phyloP scores from a whole-genome alignment of 345 rosid genomes.

The Gynandropsis gynandra region DNA sequence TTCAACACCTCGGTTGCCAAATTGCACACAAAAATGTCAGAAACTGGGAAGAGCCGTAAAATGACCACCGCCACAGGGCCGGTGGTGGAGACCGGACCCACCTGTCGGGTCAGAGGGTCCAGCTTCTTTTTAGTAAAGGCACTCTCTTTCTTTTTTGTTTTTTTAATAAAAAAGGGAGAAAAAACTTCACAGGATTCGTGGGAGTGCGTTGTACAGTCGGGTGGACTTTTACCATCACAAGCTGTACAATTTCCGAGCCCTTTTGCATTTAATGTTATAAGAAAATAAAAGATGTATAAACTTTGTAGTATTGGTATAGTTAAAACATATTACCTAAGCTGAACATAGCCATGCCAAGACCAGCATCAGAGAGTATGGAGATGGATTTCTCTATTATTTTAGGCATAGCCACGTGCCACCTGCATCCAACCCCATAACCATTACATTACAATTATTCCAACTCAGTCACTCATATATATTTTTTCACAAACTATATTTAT shows the following conservation, averaged over 20 bases:
- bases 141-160: no score
- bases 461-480: not conserved
- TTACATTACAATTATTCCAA: constrained; percentile 13
- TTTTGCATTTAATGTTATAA: constrained; percentile 18
- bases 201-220: constrained; percentile 21
- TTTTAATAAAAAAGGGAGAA: no score
- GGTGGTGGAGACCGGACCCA: constrained; percentile 31
- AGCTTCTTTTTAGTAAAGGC: constrained; percentile 10
- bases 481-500: not conserved
- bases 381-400: constrained; percentile 66
- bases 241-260: constrained; percentile 25
- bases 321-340: constrained; percentile 98
- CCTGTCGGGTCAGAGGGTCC: constrained; percentile 29
- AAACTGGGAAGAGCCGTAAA: no score
- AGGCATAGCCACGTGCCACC: constrained; percentile 96
- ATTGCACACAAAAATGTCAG: constrained; percentile 18
- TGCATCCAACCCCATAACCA: constrained; percentile 29
- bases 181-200: no score
- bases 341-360: constrained; percentile 99
- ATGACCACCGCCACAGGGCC: constrained; percentile 10
- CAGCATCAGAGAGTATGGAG: constrained; percentile 94
- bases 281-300: constrained; percentile 13
- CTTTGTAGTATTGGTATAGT: no score
- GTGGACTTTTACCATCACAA: constrained; percentile 26
- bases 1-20: constrained; percentile 16